Percentiles rank a stretch among this genome's conserved stretches.
phyloP scores from a whole-genome alignment of 2,329 filamentous ascomycete genomes.

The Nothopassalora personata region DNA sequence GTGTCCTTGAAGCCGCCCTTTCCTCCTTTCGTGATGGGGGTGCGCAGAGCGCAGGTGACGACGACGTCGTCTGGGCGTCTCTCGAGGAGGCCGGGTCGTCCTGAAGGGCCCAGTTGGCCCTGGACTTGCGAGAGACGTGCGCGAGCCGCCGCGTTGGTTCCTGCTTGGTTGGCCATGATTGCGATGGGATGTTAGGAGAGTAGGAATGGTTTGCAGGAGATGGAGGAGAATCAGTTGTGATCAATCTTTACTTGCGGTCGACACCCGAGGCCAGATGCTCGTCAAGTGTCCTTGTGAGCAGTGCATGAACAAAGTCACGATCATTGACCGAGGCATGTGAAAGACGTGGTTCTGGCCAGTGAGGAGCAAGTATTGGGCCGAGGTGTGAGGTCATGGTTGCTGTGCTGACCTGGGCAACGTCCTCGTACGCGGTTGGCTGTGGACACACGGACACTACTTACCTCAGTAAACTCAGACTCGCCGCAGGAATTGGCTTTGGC shows the following conservation, averaged over 20 bases:
- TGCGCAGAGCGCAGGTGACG: slow-evolving; percentile 86
- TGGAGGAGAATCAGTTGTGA: slow-evolving; percentile 1
- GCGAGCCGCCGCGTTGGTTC: slow-evolving; percentile 18
- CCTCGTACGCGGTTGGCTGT: too few species aligned
- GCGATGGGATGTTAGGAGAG: not conserved
- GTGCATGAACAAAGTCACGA: not conserved
- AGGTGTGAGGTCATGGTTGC: not conserved
- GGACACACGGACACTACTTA: too few species aligned
- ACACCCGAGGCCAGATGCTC: not conserved
- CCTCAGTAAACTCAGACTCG: too few species aligned
- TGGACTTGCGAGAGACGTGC: slow-evolving; percentile 54
- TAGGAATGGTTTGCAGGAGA: not conserved
- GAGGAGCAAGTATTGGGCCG: not conserved
- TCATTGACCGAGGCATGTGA: not conserved
- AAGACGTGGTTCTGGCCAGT: not conserved
- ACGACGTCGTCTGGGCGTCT: slow-evolving; percentile 68
- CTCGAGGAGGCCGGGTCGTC: slow-evolving; percentile 41
- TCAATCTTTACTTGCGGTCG: not conserved
- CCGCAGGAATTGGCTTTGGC: too few species aligned
- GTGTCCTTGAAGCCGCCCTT: slow-evolving; percentile 97
- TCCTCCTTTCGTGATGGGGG: slow-evolving; percentile 85
- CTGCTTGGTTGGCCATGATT: slow-evolving; percentile 22
- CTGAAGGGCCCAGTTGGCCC: slow-evolving; percentile 49
- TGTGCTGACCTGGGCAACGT: not conserved
- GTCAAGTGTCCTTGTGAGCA: slow-evolving; percentile 2